phyloP scores from a whole-genome alignment of 2,329 filamentous ascomycete genomes.

The Aspergillus felis region DNA sequence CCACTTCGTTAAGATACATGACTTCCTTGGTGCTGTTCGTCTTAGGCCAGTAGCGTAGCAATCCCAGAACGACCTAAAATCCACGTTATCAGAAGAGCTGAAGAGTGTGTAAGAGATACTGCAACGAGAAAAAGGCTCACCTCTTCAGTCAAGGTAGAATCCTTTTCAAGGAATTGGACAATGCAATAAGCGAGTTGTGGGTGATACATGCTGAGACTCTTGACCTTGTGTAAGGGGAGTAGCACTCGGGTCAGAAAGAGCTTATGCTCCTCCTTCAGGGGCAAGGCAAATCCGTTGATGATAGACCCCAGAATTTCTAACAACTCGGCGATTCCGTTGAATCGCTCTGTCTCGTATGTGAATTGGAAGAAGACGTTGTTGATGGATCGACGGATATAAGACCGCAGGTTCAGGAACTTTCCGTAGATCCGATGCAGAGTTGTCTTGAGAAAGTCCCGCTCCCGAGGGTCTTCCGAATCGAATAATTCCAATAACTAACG shows the following conservation, averaged over 20 bases:
- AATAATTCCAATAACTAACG: slow-evolving; percentile 84
- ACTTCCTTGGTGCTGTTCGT: slow-evolving; percentile 99
- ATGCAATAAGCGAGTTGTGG: slow-evolving; percentile 98
- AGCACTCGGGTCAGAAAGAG: slow-evolving; percentile 91
- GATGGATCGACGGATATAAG: slow-evolving; percentile 95
- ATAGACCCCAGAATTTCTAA: slow-evolving; percentile 97
- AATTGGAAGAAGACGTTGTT: slow-evolving; percentile 99
- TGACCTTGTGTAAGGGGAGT: slow-evolving; percentile 93
- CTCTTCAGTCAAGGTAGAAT: slow-evolving; percentile 94
- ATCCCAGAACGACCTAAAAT: slow-evolving; percentile 77
- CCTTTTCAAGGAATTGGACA: slow-evolving; percentile 97
- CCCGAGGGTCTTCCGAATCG: slow-evolving; percentile 94
- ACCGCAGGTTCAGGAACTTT: slow-evolving; percentile 96
- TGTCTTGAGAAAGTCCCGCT: slow-evolving; percentile 96
- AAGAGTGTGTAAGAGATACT: slow-evolving; percentile 1
- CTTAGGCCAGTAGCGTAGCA: slow-evolving; percentile 97
- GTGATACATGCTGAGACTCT: slow-evolving; percentile 99
- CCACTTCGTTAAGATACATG: slow-evolving; percentile 98
- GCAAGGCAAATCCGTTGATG: slow-evolving; percentile 96
- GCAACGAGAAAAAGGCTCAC: slow-evolving; percentile 46
- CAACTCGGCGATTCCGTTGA: slow-evolving; percentile 96
- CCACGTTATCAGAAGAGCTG: slow-evolving; percentile 2
- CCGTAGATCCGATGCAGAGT: slow-evolving; percentile 97
- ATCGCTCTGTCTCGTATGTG: slow-evolving; percentile 95
- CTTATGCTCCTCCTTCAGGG: slow-evolving; percentile 98